Evolutionary conservation across 371 early-diverging fungal species (phyloP).

Genomic region (Encephalitozoon romaleae): DNA sequence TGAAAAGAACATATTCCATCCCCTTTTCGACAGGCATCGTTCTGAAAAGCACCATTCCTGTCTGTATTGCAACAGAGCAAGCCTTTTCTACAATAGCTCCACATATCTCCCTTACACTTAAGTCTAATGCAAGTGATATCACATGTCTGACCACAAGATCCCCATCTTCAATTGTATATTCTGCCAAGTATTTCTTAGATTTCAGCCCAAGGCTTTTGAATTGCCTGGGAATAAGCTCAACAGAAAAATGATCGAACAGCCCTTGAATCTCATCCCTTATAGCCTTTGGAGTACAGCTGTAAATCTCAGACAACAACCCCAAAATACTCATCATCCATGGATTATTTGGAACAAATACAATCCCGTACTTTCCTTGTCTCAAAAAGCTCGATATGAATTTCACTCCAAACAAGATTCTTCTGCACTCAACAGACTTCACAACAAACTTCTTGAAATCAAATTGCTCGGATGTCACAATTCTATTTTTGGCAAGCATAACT

Average conservation of each 20-base stretch:
- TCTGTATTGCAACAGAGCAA: conserved; percentile 31
- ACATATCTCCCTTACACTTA: conserved; percentile 45
- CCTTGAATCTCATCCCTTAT: conserved; percentile 34
- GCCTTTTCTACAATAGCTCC: conserved; percentile 23
- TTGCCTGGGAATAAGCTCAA: not conserved
- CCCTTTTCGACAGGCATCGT: conserved; percentile 13
- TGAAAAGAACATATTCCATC: conserved; percentile 22
- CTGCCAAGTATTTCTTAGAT: conserved; percentile 31
- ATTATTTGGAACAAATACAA: conserved; percentile 51
- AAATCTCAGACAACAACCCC: conserved; percentile 31
- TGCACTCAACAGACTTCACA: conserved; percentile 33
- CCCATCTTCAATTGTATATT: conserved; percentile 19
- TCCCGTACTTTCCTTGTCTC: conserved; percentile 28
- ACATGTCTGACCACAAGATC: conserved; percentile 34
- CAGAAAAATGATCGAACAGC: conserved; percentile 14
- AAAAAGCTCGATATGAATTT: conserved; percentile 39
- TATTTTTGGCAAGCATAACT: conserved; percentile 39
- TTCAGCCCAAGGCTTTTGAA: conserved; percentile 19
- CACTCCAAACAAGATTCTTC: conserved; percentile 43
- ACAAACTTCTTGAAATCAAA: conserved; percentile 54
- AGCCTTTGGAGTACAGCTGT: conserved; percentile 9
- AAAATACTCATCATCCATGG: conserved; percentile 54
- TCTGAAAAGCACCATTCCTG: conserved; percentile 29
- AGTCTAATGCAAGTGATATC: conserved; percentile 47
- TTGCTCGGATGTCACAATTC: conserved; percentile 22